Percentiles rank a stretch among this genome's conserved stretches.
phyloP scores from a whole-genome alignment of 768 basidiomycete genomes.

The Mycena filopes region DNA sequence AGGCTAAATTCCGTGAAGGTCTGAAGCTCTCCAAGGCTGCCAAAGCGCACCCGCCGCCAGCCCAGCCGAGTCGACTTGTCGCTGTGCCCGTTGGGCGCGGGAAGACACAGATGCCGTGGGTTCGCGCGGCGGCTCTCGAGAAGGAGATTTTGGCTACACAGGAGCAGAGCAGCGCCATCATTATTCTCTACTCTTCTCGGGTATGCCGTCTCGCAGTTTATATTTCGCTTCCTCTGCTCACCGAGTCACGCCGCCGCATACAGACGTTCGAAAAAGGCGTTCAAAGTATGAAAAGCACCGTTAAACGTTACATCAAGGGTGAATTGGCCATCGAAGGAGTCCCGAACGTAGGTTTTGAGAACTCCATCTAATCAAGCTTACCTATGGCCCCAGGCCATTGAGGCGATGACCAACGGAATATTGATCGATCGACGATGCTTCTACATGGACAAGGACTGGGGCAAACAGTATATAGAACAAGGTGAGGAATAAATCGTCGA shows the following conservation, averaged over 20 bases:
- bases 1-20: conserved; percentile 45
- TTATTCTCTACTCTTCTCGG: conserved; percentile 21
- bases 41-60: conserved; percentile 16
- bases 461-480: conserved; percentile 20
- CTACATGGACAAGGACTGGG: conserved; percentile 19
- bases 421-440: conserved; percentile 23
- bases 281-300: conserved; percentile 12
- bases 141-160: conserved; percentile 1
- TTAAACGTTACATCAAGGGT: conserved; percentile 11
- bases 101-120: conserved; percentile 17
- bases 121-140: conserved; percentile 22
- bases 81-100: conserved; percentile 4
- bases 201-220: background rate
- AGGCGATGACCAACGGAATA: conserved; percentile 16
- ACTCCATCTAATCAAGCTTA: background rate
- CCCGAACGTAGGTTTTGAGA: conserved; percentile 1
- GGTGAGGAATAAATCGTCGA: background rate
- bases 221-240: background rate
- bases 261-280: conserved; percentile 23
- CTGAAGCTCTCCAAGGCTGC: conserved; percentile 39
- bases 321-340: conserved; percentile 15
- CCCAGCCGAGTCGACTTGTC: conserved; percentile 10
- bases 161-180: conserved; percentile 16
- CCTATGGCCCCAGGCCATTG: conserved; percentile 2
- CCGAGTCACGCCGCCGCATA: too few species aligned